Base-by-base conservation (phyloP, 2,329 filamentous ascomycete species). In the Fusarium sp. region DNA sequence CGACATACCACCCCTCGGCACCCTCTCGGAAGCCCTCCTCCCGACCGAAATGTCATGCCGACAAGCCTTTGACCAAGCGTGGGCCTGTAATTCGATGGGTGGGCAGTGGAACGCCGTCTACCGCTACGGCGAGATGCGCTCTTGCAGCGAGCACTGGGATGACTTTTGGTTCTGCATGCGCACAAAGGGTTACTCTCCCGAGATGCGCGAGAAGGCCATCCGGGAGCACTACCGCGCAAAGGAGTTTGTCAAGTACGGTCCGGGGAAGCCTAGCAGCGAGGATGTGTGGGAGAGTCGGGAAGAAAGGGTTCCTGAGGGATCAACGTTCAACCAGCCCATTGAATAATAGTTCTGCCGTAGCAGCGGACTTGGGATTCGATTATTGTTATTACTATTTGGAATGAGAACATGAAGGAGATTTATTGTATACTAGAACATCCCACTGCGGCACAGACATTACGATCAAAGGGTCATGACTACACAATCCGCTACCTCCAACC, bases 121-220 rank as follows among this genome's bases (percentile, higher is more conserved):
- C 87, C 93, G 97, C 43, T 92, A 95, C 81, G 97, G 97, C 71
- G 85, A 87, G 48, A 86, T 97, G 79, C 90, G 92, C 52, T 88
- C 90, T 5, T 99, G 97, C 87, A 90, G 88, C 71, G 93, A 97
- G 76, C 92, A 95, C 73, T 98, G 96, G 95, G 90, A 92, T 71
- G 94, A 98, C 83, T 98, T 98, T 84, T 97, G 95, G 94, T 96
- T 98, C 85, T 99, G 97, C 87, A 98, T 98, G 95, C 92, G 94
- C 74, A 92, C 92, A 41, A 92, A 93, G 78, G 88, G 88, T 2
- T 91, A 91, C 79, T 83, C 87, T 1, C 88, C 90, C 27, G 84
- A 87, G 50, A 85, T 91, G 75, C 90, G 91, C 78, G 91, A 89
- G 69, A 88, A 87, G 62, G 87, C 88, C 77, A 88, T 97, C 65